Evolutionary conservation across 2,329 filamentous ascomycete species (phyloP), one percentile per base, ranked within the genome.

Genomic region (Xylaria sp.): DNA sequence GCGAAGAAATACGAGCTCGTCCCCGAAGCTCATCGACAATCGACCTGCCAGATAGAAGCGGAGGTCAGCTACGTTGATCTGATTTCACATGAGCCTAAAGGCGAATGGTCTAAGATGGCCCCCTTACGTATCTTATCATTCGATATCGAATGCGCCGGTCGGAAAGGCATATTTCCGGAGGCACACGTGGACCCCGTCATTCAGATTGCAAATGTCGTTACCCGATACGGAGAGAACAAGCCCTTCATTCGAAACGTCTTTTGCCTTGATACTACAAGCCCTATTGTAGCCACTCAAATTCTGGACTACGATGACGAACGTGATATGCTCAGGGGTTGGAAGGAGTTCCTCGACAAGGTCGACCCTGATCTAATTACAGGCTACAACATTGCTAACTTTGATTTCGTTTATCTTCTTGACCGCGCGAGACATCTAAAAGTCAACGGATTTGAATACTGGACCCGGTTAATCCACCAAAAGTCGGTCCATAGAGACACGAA

Each of bases 361-460:
- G 96, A 99, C 73, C 95, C 96, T 0, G 96, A 99, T 82, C 92
- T 99, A 72, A 97, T 99, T 76, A 99, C 97, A 64, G 96, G 96
- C 54, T 99, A 99, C 90, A 99, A 99, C 80, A 99, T 97, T 82
- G 85, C 93, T 78, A 99, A 99, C 82, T 99, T 99, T 81, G 96
- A 99, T 84, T 98, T 99, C 72, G 95, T 95, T 0, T 99, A 99
- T 78, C 87, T 99, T 0, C 86, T 99, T 12, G 93, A 97, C 65
- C 89, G 96, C 54, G 96, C 94, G 10, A 93, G 87, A 72, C 90
- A 97, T 78, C 85, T 99, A 32, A 97, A 96, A 76, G 89, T 93
- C 44, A 80, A 80, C 1, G 88, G 87, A 0, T 99, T 99, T 73
- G 92, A 96, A 6, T 95, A 92, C 79, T 97, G 93, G 93, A 91